Evolutionary conservation across 1,284 basidiomycete species (phyloP).

Genomic region (Moniliophthora roreri): DNA sequence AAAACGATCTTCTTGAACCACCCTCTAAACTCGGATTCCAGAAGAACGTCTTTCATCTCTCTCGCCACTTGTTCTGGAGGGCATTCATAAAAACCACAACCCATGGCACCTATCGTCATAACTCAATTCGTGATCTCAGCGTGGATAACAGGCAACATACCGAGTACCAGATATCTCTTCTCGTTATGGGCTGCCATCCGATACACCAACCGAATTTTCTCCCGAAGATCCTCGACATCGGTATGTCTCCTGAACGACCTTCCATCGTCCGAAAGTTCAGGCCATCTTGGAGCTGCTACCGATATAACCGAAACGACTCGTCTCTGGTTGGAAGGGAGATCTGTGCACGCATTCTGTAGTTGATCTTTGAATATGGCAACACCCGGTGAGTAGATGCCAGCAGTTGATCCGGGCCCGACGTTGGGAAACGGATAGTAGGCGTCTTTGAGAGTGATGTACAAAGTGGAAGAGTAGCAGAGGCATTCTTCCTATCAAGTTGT

Average conservation of each 20-base stretch:
- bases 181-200: conserved; percentile 41
- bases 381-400: conserved; percentile 43
- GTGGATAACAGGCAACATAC: conserved; percentile 22
- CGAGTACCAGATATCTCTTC: conserved; percentile 37
- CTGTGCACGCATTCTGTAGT: conserved; percentile 39
- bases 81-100: conserved; percentile 44
- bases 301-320: conserved; percentile 42
- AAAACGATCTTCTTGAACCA: conserved; percentile 41
- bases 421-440: conserved; percentile 49
- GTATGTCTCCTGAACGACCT: conserved; percentile 24
- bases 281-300: conserved; percentile 39
- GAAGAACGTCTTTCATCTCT: conserved; percentile 42
- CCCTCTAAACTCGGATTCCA: conserved; percentile 42
- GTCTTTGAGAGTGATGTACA: conserved; percentile 40
- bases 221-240: conserved; percentile 34
- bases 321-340: conserved; percentile 31
- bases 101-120: conserved; percentile 39
- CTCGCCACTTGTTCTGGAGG: conserved; percentile 39
- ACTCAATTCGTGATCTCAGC: background rate
- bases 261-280: conserved; percentile 29
- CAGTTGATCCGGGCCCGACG: conserved; percentile 36
- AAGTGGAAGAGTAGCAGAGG: conserved; percentile 46
- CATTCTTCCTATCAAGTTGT: conserved; percentile 36
- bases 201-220: conserved; percentile 43
- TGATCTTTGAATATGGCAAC: conserved; percentile 48